Evolutionary conservation across 2,329 filamentous ascomycete genomes (phyloP), one percentile per base, ranked within the genome.

Genomic region (Elsinoe arachidis): DNA sequence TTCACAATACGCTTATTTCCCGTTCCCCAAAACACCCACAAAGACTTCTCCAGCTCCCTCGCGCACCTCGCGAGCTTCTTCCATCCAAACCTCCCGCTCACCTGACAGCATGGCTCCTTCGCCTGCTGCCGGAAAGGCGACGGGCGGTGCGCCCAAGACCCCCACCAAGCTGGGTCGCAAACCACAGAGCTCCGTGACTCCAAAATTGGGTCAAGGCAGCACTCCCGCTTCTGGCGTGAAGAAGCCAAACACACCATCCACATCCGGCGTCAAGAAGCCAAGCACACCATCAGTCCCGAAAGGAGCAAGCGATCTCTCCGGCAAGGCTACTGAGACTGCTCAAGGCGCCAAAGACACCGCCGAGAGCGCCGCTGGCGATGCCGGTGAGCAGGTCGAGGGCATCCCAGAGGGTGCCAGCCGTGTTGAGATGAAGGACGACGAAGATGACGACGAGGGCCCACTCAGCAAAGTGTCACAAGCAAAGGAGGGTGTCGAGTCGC

Each of bases 91-190:
- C 62, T 61, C 59, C 58, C 64, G 62, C 41, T 60, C 63, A 57
- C 59, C 61, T 47, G 67, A 66, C 64, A 71, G 63, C 55, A 78
- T 78, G 76, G 75, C 76, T 66, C 71, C 71, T 54, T 77, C 76
- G 59, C 76, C 76, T 65, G 75, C 76, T 63, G 75, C 76, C 62
- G 76, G 75, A 67, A 78, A 76, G 71, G 63, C 66, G 55, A 63
- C 64, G n/a, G 67, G 72, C 67, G 71, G 72, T 53, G 67, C 69
- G 61, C 76, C 75, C 63, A 75, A 75, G 69, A 78, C 76, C 60
- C 76, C 76, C 37, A 78, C 76, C 47, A 78, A 78, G 71, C 72
- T 78, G 62, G 72, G 73, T 60, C 66, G 74, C 62, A 75, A 75
- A 68, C 66, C 71, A 57, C 70, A 72, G 61, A 63, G 63, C 44